A percentile compares a stretch with the other conserved stretches of the same genome.
These are phyloP conservation scores for Aegilops sharonensis DNA, from an alignment of 176 grass and related monocot species.

Conservation along the genomic window DNA sequence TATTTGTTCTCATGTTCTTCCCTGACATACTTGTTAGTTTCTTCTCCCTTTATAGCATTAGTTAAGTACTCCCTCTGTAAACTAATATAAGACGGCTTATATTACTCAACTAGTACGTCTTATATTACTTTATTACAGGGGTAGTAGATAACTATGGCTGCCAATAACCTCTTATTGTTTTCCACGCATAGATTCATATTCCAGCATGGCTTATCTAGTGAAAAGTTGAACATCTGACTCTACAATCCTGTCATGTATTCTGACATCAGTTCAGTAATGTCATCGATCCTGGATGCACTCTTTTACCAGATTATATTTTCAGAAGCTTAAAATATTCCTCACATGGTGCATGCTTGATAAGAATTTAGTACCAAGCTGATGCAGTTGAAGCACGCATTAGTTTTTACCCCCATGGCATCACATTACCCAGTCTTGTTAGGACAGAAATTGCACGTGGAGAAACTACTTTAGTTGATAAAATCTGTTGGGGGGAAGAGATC, in stretches of 20 bases:
- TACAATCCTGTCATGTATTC: neutral
- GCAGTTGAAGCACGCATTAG: neutral
- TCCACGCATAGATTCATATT: neutral
- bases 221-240: neutral
- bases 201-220: neutral
- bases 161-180: neutral
- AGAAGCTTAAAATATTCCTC: neutral
- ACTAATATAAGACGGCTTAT: no score
- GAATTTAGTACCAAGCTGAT: neutral
- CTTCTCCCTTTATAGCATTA: neutral
- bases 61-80: neutral
- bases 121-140: neutral
- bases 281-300: neutral
- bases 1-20: neutral
- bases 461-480: neutral
- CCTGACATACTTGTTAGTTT: neutral
- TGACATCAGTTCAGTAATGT: neutral
- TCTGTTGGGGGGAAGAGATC: neutral
- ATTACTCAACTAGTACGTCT: no score
- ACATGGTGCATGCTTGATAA: neutral
- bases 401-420: neutral
- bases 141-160: neutral
- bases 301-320: neutral
- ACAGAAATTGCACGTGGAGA: neutral
- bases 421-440: neutral